Evolutionary conservation across 2,329 filamentous ascomycete genomes (phyloP), one percentile per base, ranked within the genome.

Genomic region (Xylariaceae sp.): DNA sequence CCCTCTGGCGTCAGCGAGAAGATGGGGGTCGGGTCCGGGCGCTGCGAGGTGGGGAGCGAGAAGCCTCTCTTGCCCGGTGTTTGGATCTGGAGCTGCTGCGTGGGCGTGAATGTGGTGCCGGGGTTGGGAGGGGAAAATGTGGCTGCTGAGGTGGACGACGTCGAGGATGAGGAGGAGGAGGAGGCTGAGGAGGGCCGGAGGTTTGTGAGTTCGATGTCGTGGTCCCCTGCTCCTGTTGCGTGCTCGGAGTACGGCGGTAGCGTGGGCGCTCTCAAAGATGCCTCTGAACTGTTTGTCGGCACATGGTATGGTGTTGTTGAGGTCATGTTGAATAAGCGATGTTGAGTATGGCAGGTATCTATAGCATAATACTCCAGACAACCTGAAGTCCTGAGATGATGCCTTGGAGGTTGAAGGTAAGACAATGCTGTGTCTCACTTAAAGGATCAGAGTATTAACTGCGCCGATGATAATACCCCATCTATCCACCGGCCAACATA

Each of bases 11-110:
- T 35, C 3, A 74, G 67, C 27, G 75, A 21, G 64, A 74, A 77
- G 52, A 80, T 58, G 27, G 72, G 70, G 57, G 81, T 78, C 3
- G 76, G 74, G n/a, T 50, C 50, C 8, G 40, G 33, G 11, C 35
- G 50, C 20, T 39, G 36, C 1, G 50, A 50, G 1, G 29, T 37
- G 1, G 79, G 80, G 3, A 79, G 60, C n/a, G 75, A 72, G 41
- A 79, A 56, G 41, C 73, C 62, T 1, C 67, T 61, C 29, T 78
- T 76, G 16, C 81, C 81, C 5, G 57, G 56, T 0, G 77, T 71
- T 57, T 81, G 73, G 60, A 84, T 75, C 55, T 82, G 78, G 20
- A 83, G 72, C 9, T 73, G 70, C 18, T 70, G 68, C 1, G 76
- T 77, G 2, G 79, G 72, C 6, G 50, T 56, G 66, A 83, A 82